Base-by-base conservation (phyloP, 805 yeast genomes). In the Ogataea sp. region DNA sequence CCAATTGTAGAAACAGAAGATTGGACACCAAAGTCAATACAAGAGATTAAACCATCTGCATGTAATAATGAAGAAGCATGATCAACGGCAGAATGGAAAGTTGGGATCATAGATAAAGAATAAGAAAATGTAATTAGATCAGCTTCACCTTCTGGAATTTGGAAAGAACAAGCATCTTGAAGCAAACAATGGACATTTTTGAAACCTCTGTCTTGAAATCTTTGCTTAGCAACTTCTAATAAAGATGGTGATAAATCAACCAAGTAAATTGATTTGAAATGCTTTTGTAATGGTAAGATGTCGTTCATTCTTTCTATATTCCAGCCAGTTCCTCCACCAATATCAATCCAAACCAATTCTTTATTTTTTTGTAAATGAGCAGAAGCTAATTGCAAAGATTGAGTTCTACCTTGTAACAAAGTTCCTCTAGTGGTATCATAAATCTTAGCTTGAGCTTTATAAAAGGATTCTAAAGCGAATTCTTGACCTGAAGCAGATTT, bases 241-340 rank as follows among this genome's bases (percentile, higher is more conserved):
- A 85, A 66, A 1, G 89, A 81, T 7, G 89, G 84, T 1, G 89
- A 81, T 42, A 84, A 66, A 55, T 84, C 95, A 36, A 84, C 77
- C 40, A 84, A 67, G 52, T 81, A 82, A 36, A 84, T 70, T 13
- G 82, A 82, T 47, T 73, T 70, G 59, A 84, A 85, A 46, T 66
- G 60, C 20, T 57, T 52, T 23, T 62, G 47, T 32, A 79, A 57
- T 13, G 77, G 68, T 37, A 72, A 61, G 34, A 76, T 61, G 32
- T 65, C 54, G 54, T 80, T 66, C 94, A 84, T 84, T 50, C 71
- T 69, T 59, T 84, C 93, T 50, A 84, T 80, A 61, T 84, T 84
- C 59, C 78, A 69, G 36, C 94, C 95, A 6, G 95, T 84, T 20
- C 95, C 95, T 25, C 94, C 94, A 37, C 94, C 95, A 52, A 85